These are phyloP conservation scores for Tuber brumale DNA, from an alignment of 495 filamentous ascomycete genomes.

Conservation along the genomic window DNA sequence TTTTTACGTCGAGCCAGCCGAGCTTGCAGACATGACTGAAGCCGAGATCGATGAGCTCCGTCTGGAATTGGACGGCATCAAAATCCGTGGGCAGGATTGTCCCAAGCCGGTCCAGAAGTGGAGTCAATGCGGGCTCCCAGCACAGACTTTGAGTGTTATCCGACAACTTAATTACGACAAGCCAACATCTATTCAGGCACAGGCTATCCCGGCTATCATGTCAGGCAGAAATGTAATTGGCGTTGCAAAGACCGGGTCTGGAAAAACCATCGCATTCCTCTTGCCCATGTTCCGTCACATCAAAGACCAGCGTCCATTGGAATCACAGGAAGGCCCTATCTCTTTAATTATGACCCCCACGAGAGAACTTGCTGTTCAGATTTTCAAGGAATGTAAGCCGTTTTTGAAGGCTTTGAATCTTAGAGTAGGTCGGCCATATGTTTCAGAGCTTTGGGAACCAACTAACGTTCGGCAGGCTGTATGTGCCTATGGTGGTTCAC, in stretches of 20 bases:
- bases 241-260: conserved; percentile 97
- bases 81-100: conserved; percentile 74
- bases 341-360: conserved; percentile 89
- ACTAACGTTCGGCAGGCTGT: conserved; percentile 50
- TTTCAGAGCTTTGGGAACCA: background rate
- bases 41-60: conserved; percentile 76
- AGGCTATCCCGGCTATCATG: conserved; percentile 92
- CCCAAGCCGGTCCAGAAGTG: conserved; percentile 93
- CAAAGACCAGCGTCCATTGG: conserved; percentile 82
- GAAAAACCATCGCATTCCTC: conserved; percentile 92
- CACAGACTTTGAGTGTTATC: conserved; percentile 84
- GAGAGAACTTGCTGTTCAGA: conserved; percentile 88
- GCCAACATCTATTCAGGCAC: conserved; percentile 88
- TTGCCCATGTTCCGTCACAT: conserved; percentile 97
- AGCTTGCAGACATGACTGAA: conserved; percentile 76
- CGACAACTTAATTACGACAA: conserved; percentile 74
- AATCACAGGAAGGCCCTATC: conserved; percentile 78
- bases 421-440: conserved; percentile 46
- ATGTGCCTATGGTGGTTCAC: conserved; percentile 91
- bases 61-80: conserved; percentile 87
- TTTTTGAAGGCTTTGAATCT: conserved; percentile 85
- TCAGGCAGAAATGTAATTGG: conserved; percentile 94
- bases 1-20: conserved; percentile 86
- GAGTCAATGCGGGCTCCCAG: conserved; percentile 86
- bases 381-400: conserved; percentile 87